A percentile compares a stretch with the other conserved stretches of the same genome.
phyloP scores from a whole-genome alignment of 2,329 filamentous ascomycete species.

The Neurospora sp. region DNA sequence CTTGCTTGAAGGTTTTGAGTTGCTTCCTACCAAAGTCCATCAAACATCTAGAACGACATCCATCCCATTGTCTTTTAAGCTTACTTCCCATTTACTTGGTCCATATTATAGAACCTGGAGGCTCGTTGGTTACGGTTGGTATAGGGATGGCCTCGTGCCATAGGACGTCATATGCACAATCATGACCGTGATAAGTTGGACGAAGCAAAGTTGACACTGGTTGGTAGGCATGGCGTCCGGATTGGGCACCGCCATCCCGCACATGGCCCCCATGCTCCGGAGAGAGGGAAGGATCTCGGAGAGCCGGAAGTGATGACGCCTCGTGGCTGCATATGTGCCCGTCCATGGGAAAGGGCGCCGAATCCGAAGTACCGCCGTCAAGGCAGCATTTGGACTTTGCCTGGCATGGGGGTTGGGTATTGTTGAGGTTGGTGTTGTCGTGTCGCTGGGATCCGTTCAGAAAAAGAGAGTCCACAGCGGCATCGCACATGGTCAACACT shows the following conservation, averaged over 20 bases:
- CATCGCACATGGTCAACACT: neutral
- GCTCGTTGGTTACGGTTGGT: neutral
- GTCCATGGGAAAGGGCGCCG: neutral
- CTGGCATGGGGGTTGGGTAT: neutral
- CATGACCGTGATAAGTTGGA: neutral
- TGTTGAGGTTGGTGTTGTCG: neutral
- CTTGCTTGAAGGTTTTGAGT: neutral
- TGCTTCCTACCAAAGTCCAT: neutral
- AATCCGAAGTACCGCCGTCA: neutral
- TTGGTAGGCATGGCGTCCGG: neutral
- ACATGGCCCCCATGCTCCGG: conserved; percentile 3
- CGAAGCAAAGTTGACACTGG: neutral
- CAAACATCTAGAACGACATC: neutral
- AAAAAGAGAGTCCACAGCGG: neutral
- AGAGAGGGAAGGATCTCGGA: conserved; percentile 10
- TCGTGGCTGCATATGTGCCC: neutral
- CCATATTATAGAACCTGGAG: neutral
- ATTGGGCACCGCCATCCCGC: neutral
- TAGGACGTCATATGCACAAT: neutral
- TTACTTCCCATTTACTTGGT: neutral
- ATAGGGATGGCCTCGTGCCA: neutral
- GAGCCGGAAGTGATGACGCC: conserved; percentile 5
- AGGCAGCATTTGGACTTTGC: neutral
- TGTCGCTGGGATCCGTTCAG: neutral
- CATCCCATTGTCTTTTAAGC: neutral